Percentiles rank a stretch among this genome's conserved stretches.
Conservation (phyloP, 2,329 filamentous ascomycete genomes). For the Xylariaceae sp. region DNA sequence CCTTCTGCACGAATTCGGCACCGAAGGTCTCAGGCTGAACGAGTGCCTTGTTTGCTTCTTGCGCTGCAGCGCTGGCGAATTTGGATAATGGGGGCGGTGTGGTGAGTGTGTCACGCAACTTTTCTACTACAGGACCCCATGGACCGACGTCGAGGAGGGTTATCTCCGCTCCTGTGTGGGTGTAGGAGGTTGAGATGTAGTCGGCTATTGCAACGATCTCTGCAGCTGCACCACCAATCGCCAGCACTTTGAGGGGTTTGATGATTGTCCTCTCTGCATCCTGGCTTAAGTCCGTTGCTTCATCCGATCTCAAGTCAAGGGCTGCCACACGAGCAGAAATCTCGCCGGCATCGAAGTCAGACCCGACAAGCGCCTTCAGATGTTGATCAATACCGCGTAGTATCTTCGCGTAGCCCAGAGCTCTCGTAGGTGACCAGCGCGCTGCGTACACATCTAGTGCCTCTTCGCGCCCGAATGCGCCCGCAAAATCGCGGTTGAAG, state of each 20-base stretch:
- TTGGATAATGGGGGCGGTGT: slow-evolving; percentile 49
- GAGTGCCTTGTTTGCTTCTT: slow-evolving; percentile 44
- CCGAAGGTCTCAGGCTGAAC: slow-evolving; percentile 39
- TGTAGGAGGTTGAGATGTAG: slow-evolving; percentile 31
- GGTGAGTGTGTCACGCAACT: slow-evolving; percentile 57
- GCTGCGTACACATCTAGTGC: slow-evolving; percentile 81
- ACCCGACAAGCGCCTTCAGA: slow-evolving; percentile 6
- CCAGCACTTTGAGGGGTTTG: slow-evolving; percentile 39
- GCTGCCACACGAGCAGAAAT: not conserved
- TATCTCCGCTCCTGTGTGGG: slow-evolving; percentile 35
- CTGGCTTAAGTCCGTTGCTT: not conserved
- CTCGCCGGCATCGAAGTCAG: not conserved
- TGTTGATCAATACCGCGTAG: slow-evolving; percentile 38
- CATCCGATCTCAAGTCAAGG: not conserved
- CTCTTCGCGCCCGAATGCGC: slow-evolving; percentile 67
- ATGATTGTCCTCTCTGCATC: not conserved
- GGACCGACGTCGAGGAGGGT: slow-evolving; percentile 78
- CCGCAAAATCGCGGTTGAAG: slow-evolving; percentile 78
- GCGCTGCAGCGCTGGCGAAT: slow-evolving; percentile 49
- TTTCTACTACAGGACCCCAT: slow-evolving; percentile 64
- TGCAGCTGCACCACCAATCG: slow-evolving; percentile 58
- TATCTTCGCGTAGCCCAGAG: slow-evolving; percentile 73
- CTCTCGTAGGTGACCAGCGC: slow-evolving; percentile 85
- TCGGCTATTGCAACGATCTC: slow-evolving; percentile 57
- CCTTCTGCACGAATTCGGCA: slow-evolving; percentile 44